Percentiles rank a stretch among this genome's conserved stretches.
phyloP scores from a whole-genome alignment of 768 basidiomycete genomes.

The Auriculariales sp. region DNA sequence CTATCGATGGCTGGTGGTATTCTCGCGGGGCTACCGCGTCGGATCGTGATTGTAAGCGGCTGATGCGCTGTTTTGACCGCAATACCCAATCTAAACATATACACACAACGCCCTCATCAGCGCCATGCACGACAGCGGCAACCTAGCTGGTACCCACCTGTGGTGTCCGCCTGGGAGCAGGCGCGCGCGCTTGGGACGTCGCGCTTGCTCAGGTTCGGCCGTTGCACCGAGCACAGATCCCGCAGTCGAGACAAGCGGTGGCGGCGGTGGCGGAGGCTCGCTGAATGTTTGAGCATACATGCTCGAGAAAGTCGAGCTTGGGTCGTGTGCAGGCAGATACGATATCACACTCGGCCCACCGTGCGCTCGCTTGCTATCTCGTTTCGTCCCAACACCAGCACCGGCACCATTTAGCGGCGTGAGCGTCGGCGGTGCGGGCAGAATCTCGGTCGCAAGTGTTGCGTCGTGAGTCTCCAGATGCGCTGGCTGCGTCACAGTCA shows the following conservation, averaged over 20 bases:
- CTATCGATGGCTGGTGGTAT: no score
- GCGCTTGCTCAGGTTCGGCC: background rate
- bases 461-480: constrained; percentile 67
- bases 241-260: no score
- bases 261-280: no score
- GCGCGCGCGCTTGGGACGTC: background rate
- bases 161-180: no score
- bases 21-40: no score
- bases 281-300: background rate
- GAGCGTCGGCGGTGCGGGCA: constrained; percentile 74
- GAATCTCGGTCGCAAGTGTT: constrained; percentile 74
- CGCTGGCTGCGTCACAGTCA: constrained; percentile 57
- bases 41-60: no score
- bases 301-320: constrained; percentile 68
- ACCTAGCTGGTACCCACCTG: background rate
- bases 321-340: constrained; percentile 73
- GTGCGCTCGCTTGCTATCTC: constrained; percentile 26
- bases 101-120: no score
- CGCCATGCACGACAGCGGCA: background rate
- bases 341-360: constrained; percentile 25
- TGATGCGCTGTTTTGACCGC: no score
- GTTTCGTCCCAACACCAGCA: no score
- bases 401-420: constrained; percentile 52
- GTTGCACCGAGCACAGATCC: background rate
- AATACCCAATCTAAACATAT: no score